phyloP scores from a whole-genome alignment of 1,284 basidiomycete genomes.

The Rhodotorula sp. region DNA sequence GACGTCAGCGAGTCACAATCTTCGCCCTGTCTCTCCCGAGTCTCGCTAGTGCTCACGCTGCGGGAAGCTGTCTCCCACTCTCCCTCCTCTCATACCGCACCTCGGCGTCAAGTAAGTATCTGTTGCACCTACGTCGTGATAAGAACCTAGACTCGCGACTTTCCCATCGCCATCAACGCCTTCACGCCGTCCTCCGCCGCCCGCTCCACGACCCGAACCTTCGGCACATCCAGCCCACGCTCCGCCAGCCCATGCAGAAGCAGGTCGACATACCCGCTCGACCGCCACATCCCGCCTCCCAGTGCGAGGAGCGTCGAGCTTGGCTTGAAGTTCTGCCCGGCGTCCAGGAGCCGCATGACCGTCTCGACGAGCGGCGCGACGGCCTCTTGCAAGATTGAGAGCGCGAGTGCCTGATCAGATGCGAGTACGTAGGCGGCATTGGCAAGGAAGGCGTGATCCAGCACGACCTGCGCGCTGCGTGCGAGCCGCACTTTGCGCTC shows the following conservation, averaged over 20 bases:
- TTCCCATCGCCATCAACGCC: conserved; percentile 16
- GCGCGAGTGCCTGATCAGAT: conserved; percentile 12
- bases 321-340: conserved; percentile 27
- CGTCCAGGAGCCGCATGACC: conserved; percentile 32
- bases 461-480: conserved; percentile 44
- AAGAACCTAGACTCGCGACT: no score
- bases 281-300: conserved; percentile 47
- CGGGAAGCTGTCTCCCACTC: no score
- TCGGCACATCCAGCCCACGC: conserved; percentile 34
- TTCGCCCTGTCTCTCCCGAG: no score
- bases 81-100: no score
- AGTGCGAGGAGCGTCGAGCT: conserved; percentile 39
- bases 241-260: conserved; percentile 31
- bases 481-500: conserved; percentile 47
- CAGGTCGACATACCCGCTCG: conserved; percentile 38
- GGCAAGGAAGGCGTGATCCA: conserved; percentile 25
- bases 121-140: no score
- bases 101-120: no score
- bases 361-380: conserved; percentile 37
- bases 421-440: background rate
- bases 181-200: conserved; percentile 45
- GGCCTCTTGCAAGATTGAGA: conserved; percentile 27
- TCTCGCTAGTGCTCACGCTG: no score
- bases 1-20: no score
- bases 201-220: conserved; percentile 42